Conservation (phyloP, 1,284 basidiomycete species). For the Mycena citricolor region DNA sequence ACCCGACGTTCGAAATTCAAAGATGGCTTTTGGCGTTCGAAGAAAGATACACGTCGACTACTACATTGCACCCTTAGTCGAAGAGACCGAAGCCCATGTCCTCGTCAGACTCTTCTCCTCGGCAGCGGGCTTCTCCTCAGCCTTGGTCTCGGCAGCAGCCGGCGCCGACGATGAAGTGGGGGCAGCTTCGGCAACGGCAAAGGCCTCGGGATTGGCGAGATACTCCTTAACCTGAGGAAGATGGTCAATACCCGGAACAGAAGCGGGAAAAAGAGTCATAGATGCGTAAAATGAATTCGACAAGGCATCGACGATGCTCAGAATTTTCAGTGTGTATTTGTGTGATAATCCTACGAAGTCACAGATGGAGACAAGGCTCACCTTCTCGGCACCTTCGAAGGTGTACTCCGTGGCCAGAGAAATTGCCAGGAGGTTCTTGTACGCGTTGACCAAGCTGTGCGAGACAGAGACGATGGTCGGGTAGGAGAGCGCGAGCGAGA, state of each 20-base stretch:
- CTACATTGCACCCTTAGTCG: constrained; percentile 51
- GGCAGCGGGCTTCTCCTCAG: constrained; percentile 58
- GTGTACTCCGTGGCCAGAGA: constrained; percentile 93
- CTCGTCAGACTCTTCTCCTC: constrained; percentile 80
- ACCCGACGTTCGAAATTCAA: background rate
- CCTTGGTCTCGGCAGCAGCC: constrained; percentile 52
- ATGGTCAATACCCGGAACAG: constrained; percentile 30
- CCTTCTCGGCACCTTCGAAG: constrained; percentile 94
- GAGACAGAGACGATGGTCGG: constrained; percentile 93
- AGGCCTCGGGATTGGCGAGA: constrained; percentile 96
- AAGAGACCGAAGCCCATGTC: constrained; percentile 90
- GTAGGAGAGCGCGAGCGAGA: constrained; percentile 95
- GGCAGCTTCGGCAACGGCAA: constrained; percentile 76
- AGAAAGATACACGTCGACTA: no score
- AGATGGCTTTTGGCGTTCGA: no score
- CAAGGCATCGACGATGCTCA: constrained; percentile 57
- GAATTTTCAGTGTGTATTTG: constrained; percentile 81
- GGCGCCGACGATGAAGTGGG: constrained; percentile 53
- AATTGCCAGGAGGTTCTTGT: constrained; percentile 96
- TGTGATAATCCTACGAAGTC: constrained; percentile 35
- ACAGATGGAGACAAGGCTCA: constrained; percentile 39
- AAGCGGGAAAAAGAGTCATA: constrained; percentile 23
- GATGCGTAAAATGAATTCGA: constrained; percentile 35
- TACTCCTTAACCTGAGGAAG: constrained; percentile 83
- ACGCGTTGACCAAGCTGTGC: constrained; percentile 96